Evolutionary conservation across 768 basidiomycete genomes (phyloP), one percentile per base, ranked within the genome.

Genomic region (Xerocomus spinulosus): DNA sequence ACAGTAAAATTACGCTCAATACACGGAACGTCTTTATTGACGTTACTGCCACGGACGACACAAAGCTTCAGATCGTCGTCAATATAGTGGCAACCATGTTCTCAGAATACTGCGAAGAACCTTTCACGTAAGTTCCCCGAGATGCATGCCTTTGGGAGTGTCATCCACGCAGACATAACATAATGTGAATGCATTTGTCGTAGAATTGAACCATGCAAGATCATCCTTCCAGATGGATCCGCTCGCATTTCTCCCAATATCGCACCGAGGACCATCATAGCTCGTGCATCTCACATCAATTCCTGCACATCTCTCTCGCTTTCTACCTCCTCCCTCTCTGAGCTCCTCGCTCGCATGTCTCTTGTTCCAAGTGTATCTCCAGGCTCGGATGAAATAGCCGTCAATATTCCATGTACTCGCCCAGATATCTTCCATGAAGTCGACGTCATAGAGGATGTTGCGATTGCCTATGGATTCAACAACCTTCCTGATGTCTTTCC

Each of bases 381-480:
- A 68, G n/a, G 40, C 33, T 57, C 60, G 0, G 93, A 97, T 59
- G 77, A 81, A 56, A 73, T 99, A 35, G 58, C 76, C 15, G 85
- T 98, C 23, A 71, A 80, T 28, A 77, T 99, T 39, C 95, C 96
- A 5, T 76, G 88, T n/a, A 97, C 93, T n/a, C 82, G 96, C 30
- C 93, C 96, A 2, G 96, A 99, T 63, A 97, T 99, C 55, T 73
- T 99, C 46, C 96, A 99, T 64, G 93, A 98, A 66, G 96, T 94
- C 61, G 96, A 99, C 64, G 80, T 98, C 63, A 88, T 99, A 85
- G 96, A 99, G 64, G 96, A 99, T 54, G 92, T 87, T 2, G 96
- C 96, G 9, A 90, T 99, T 55, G 96, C 93, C 1, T 96, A 94
- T 62, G 96, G 96, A 2, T 98, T 92, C 76, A 97, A 99, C 73